phyloP scores from a whole-genome alignment of 2,329 filamentous ascomycete genomes.

The Ambrosiella beaveri region DNA sequence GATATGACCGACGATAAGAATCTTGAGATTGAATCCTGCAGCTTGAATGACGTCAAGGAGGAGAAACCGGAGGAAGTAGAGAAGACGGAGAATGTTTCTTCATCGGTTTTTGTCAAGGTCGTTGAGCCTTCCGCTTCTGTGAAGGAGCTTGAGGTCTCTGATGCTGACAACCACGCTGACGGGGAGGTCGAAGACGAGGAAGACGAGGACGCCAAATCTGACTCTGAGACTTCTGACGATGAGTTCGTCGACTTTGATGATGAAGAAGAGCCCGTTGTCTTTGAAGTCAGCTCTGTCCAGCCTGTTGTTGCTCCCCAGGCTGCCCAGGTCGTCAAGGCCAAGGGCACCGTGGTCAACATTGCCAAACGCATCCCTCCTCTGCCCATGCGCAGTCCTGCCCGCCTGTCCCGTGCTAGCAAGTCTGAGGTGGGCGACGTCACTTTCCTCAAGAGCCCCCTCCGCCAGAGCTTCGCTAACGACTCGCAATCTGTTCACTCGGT shows the following conservation, averaged over 20 bases:
- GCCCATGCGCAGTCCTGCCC: conserved; percentile 56
- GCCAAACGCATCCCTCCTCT: conserved; percentile 61
- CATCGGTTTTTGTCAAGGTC: background rate
- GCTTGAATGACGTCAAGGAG: conserved; percentile 1
- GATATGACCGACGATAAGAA: conserved; percentile 11
- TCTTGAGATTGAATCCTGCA: background rate
- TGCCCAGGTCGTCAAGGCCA: conserved; percentile 48
- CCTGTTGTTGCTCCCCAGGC: conserved; percentile 38
- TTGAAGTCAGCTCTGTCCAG: conserved; percentile 39
- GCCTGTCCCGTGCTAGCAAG: conserved; percentile 35
- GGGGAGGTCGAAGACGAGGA: conserved; percentile 18
- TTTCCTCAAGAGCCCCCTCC: conserved; percentile 31
- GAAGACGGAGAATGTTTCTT: background rate
- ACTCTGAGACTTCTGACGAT: conserved; percentile 24
- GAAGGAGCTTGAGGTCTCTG: background rate
- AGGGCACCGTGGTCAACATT: conserved; percentile 70
- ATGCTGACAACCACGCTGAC: background rate
- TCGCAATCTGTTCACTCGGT: background rate
- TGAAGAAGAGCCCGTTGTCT: conserved; percentile 50
- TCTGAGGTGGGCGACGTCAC: conserved; percentile 44
- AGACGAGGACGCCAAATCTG: conserved; percentile 18
- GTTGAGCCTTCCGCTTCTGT: background rate
- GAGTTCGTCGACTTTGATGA: conserved; percentile 31
- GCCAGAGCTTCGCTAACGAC: conserved; percentile 26
- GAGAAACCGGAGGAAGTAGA: background rate